These are phyloP conservation scores for Vanderwaltozyma verrucispora DNA, from an alignment of 805 yeast species.

Conservation along the genomic window DNA sequence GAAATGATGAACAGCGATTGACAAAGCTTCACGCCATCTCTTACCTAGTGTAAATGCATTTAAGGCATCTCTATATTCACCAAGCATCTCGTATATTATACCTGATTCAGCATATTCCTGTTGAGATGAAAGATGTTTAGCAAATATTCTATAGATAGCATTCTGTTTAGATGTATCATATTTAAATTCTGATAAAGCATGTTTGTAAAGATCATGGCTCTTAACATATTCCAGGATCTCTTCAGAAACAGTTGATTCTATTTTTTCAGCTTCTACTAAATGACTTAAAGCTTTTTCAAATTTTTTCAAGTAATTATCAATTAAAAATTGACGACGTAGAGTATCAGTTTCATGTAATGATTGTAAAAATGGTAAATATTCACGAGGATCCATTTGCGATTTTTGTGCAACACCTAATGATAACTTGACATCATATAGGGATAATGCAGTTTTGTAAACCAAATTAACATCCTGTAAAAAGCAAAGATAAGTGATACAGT, in stretches of 20 bases:
- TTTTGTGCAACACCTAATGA: constrained; percentile 85
- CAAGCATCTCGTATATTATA: constrained; percentile 60
- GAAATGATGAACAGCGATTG: constrained; percentile 39
- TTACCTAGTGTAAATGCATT: constrained; percentile 60
- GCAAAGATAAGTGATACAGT: constrained; percentile 71
- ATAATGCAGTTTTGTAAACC: constrained; percentile 69
- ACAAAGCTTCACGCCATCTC: constrained; percentile 77
- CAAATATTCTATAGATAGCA: constrained; percentile 49
- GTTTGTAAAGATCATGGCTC: constrained; percentile 56
- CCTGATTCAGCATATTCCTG: constrained; percentile 70
- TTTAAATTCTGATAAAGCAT: constrained; percentile 54
- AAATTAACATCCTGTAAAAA: constrained; percentile 83
- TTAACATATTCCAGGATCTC: constrained; percentile 64
- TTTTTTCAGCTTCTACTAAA: constrained; percentile 39
- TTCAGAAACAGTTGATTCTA: constrained; percentile 29
- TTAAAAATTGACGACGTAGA: constrained; percentile 57
- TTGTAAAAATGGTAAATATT: constrained; percentile 86
- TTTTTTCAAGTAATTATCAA: constrained; percentile 69
- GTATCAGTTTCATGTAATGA: constrained; percentile 58
- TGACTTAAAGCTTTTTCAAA: constrained; percentile 59
- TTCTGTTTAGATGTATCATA: constrained; percentile 46
- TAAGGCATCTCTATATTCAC: constrained; percentile 47
- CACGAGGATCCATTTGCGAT: constrained; percentile 96
- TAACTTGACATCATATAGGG: constrained; percentile 71
- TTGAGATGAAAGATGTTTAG: constrained; percentile 44